Evolutionary conservation across 192 early-diverging fungal species (phyloP), one percentile per base, ranked within the genome.

Genomic region (Phycomyces blakesleeanus): DNA sequence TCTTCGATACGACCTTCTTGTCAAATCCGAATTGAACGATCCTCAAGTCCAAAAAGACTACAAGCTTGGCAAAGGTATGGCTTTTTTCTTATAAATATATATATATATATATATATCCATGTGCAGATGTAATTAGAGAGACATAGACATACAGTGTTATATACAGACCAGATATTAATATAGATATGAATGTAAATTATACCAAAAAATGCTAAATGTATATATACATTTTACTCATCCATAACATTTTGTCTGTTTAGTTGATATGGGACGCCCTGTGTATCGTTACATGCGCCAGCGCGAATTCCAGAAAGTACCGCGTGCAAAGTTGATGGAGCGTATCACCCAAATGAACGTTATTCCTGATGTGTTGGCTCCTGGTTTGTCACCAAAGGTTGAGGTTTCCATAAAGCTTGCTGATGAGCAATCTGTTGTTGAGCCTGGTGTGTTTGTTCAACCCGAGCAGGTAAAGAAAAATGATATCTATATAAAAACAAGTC

Each of bases 311-410:
- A 77, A 78, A 16, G 70, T 78, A 61, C 83, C 79, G 22, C 74
- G 83, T 18, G 67, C 67, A 56, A 75, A 83, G 41, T 67, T 88
- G 63, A 78, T 86, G 78, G 83, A 91, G 69, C 83, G 90, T 50
- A 56, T 87, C 39, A 74, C 81, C 42, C 88, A 90, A 68, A 91
- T 91, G 90, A 85, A 76, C 73, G 88, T 91, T 42, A 71, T 87
- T 29, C 90, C 90, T 5, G 90, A 91, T 73, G 53, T 90, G n/a
- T 72, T 91, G 16, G 42, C 54, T 24, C 79, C 80, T 24, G 67
- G 74, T 15, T 75, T 85, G 25, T 67, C 76, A 7, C 80, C 82
- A 18, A 62, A 69, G 2, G 59, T 79, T 12, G 69, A 81, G 21
- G 64, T 84, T 22, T 56, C 74, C 27, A 22, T 86, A 34, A 51